Evolutionary conservation across 306 rosid genomes (phyloP).

Genomic region (Acacia confusa): DNA sequence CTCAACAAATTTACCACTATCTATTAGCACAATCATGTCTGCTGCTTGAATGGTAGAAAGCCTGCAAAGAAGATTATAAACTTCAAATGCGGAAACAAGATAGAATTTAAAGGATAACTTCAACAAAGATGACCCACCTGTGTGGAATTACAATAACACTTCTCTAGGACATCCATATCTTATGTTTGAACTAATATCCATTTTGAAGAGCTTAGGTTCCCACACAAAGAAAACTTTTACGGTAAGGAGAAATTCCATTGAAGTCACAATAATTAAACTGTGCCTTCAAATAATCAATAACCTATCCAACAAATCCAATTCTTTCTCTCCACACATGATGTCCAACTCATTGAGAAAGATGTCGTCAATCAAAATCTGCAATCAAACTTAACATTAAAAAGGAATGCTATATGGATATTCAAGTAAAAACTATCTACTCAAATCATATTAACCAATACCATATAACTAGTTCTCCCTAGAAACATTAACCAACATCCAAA

Average conservation of each 20-base stretch:
- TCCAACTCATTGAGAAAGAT: slow-evolving; percentile 72
- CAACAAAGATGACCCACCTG: slow-evolving; percentile 48
- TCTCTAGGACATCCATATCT: slow-evolving; percentile 80
- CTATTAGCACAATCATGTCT: slow-evolving; percentile 91
- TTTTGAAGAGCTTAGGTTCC: slow-evolving; percentile 92
- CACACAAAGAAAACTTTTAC: background rate
- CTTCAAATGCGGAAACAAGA: slow-evolving; percentile 10
- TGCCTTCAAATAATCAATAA: slow-evolving; percentile 35
- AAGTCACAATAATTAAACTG: slow-evolving; percentile 18
- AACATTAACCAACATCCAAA: slow-evolving; percentile 15
- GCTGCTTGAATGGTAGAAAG: slow-evolving; percentile 97
- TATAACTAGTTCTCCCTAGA: background rate
- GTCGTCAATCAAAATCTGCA: slow-evolving; percentile 87
- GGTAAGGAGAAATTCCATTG: slow-evolving; percentile 23
- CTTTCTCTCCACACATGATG: slow-evolving; percentile 87
- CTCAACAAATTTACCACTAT: slow-evolving; percentile 80
- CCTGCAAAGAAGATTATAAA: slow-evolving; percentile 46
- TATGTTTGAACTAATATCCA: slow-evolving; percentile 85
- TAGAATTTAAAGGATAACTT: slow-evolving; percentile 13
- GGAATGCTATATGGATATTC: background rate
- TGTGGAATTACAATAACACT: slow-evolving; percentile 87
- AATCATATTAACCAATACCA: background rate
- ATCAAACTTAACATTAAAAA: slow-evolving; percentile 13
- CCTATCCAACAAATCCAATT: slow-evolving; percentile 96
- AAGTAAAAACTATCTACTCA: slow-evolving; percentile 1